These are phyloP conservation scores for Cicer chorassanicum DNA, from an alignment of 306 rosid genomes.

Conservation along the genomic window DNA sequence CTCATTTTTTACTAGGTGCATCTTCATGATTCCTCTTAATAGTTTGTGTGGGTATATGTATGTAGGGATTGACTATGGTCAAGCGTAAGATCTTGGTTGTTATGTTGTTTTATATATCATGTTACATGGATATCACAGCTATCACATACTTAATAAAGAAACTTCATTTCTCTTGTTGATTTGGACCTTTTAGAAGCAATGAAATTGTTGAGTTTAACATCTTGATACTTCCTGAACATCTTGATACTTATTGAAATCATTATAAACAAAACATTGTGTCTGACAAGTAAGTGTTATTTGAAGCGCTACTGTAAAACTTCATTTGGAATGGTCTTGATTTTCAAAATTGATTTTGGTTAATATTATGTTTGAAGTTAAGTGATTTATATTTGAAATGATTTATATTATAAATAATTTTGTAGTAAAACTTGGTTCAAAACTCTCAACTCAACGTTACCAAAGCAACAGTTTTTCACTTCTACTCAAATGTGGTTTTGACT, in stretches of 20 bases:
- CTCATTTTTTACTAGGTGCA: slow-evolving; percentile 2
- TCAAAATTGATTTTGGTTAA: slow-evolving; percentile 1
- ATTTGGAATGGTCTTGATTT: slow-evolving; percentile 3
- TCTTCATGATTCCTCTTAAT: slow-evolving; percentile 14
- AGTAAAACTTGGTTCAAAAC: slow-evolving; percentile 17
- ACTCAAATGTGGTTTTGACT: slow-evolving; percentile 1
- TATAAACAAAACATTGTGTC: slow-evolving; percentile 9
- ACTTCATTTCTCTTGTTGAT: neutral
- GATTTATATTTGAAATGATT: neutral
- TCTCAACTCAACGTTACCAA: neutral
- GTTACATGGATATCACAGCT: slow-evolving; percentile 18
- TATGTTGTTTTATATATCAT: slow-evolving; percentile 23
- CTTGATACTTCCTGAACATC: slow-evolving; percentile 15
- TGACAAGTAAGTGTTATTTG: neutral
- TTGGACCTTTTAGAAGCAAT: slow-evolving; percentile 32
- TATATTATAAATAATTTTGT: slow-evolving; percentile 1
- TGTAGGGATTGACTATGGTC: slow-evolving; percentile 19
- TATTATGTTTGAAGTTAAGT: slow-evolving; percentile 8
- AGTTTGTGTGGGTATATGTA: neutral
- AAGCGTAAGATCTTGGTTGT: neutral
- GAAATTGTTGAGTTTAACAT: slow-evolving; percentile 29
- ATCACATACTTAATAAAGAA: slow-evolving; percentile 26
- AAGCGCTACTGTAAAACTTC: neutral
- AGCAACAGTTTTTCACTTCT: neutral
- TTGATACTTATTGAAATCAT: neutral